phyloP scores from a whole-genome alignment of 1,284 basidiomycete genomes.

The Takashimella koratensis region DNA sequence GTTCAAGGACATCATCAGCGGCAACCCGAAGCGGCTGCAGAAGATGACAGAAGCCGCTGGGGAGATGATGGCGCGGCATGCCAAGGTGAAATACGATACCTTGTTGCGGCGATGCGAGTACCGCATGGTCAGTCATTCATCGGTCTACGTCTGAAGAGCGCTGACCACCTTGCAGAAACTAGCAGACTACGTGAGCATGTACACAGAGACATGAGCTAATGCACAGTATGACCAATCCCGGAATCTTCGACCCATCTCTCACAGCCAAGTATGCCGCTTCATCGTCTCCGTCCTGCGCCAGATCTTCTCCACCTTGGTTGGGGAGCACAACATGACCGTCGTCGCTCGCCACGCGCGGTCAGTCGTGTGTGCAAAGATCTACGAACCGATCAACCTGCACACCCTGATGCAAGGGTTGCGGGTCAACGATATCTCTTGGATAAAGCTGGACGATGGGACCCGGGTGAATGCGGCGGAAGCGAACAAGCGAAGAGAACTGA shows the following conservation, averaged over 20 bases:
- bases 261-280: conserved; percentile 66
- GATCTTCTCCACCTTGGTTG: conserved; percentile 82
- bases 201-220: neutral
- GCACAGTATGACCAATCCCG: conserved; percentile 5
- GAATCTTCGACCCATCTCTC: conserved; percentile 11
- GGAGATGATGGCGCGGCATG: conserved; percentile 27
- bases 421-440: conserved; percentile 77
- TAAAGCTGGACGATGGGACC: conserved; percentile 44
- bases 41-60: conserved; percentile 22
- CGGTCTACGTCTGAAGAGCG: no score
- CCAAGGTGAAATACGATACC: conserved; percentile 13
- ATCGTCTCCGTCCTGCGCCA: conserved; percentile 60
- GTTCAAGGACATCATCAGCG: neutral
- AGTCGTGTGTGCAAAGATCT: conserved; percentile 70
- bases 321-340: conserved; percentile 62
- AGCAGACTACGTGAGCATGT: neutral
- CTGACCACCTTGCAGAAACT: neutral
- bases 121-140: conserved; percentile 10
- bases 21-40: conserved; percentile 1
- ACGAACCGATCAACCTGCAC: conserved; percentile 80
- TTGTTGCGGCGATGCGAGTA: conserved; percentile 13
- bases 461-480: conserved; percentile 62
- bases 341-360: conserved; percentile 66
- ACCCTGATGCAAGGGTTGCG: conserved; percentile 71
- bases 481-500: conserved; percentile 67